phyloP scores from a whole-genome alignment of 345 rosid genomes.

The Aethionema arabicum region DNA sequence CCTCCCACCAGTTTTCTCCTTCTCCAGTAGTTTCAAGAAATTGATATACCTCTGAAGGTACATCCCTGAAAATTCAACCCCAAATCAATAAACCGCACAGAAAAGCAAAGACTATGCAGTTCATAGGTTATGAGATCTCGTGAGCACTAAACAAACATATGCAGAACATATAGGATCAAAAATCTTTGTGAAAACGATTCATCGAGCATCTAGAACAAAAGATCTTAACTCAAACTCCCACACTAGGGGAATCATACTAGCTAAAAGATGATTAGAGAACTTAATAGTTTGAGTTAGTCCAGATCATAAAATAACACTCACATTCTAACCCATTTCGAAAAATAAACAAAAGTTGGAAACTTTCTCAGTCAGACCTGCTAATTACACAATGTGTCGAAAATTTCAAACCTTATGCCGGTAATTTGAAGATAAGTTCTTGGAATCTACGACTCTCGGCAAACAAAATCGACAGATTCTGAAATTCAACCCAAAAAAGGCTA shows the following conservation, averaged over 20 bases:
- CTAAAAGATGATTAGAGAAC: background rate
- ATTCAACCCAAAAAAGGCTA: background rate
- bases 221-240: background rate
- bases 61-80: slow-evolving; percentile 47
- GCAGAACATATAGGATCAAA: background rate
- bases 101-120: slow-evolving; percentile 18
- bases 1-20: slow-evolving; percentile 99
- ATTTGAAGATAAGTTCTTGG: background rate
- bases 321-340: slow-evolving; percentile 17
- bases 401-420: background rate
- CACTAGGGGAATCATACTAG: background rate
- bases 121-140: slow-evolving; percentile 19
- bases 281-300: slow-evolving; percentile 2
- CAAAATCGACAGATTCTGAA: slow-evolving; percentile 20
- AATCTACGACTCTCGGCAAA: background rate
- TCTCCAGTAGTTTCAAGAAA: slow-evolving; percentile 61
- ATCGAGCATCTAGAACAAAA: slow-evolving; percentile 5
- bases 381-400: background rate
- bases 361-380: slow-evolving; percentile 2
- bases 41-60: slow-evolving; percentile 72
- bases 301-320: slow-evolving; percentile 23
- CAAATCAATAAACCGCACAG: slow-evolving; percentile 15
- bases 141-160: slow-evolving; percentile 1
- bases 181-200: background rate
- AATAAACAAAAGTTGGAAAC: background rate